Evolutionary conservation across 441 rosid species (phyloP), one percentile per base, ranked within the genome.

Genomic region (Geranium incanum): DNA sequence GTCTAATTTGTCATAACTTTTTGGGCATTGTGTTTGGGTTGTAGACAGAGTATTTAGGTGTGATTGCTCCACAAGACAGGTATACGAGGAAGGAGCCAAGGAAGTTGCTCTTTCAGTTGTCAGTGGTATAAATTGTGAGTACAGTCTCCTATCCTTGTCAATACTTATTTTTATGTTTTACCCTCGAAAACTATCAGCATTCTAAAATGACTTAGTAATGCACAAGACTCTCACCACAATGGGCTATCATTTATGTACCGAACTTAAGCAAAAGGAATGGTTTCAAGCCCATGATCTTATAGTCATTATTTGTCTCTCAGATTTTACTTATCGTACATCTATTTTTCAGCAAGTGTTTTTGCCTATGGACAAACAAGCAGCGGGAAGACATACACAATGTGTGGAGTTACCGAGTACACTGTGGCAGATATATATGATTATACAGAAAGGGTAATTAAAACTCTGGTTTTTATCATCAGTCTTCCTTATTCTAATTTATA

Each of bases 341-440:
- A 66, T 70, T 72, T 84, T 87, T 75, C 86, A 95, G 99, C 97
- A 11, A 95, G 97, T 78, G 85, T 91, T 75, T 95, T 95, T 82
- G 98, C 98, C 68, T 95, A 95, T 78, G 98, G 98, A 74, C 99
- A 95, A 87, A 94, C 97, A 52, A 86, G 96, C 76, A 91, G 96
- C 67, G 98, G 97, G 80, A 93, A 93, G 83, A 66, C 68, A 11
- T 66, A 33, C 80, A 92, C 99, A 38, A 95, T 95, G 98, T 78
- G 74, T 80, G 98, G 98, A 72, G 83, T 95, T 50, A 92, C 97
- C 38, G 92, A 88, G 71, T 86, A 87, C 64, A 78, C 89, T 66
- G 81, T 95, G 76, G 86, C 87, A 18, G 98, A 95, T 81, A 89
- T 95, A 81, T 92, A 82, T 81, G 93, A 89, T 39, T 89, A 89